These are phyloP conservation scores for Colletotrichum liaoningense DNA, from an alignment of 2,329 filamentous ascomycete genomes.

Conservation along the genomic window DNA sequence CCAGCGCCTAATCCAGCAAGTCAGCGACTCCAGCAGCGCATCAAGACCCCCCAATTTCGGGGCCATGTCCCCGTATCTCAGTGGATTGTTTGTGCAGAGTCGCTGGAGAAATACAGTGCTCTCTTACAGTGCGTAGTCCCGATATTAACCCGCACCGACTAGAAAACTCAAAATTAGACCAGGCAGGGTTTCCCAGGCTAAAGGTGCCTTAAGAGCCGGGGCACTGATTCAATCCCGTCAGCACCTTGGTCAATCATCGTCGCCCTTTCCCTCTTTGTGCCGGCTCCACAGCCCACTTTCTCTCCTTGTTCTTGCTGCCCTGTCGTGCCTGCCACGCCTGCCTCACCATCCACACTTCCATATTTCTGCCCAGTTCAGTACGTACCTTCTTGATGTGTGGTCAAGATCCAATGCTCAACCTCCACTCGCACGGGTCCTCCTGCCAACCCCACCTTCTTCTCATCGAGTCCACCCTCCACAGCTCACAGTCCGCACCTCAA, in stretches of 20 bases:
- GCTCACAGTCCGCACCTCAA: too few species aligned
- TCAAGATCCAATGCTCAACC: neutral
- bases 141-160: slow-evolving; percentile 13
- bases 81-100: slow-evolving; percentile 1
- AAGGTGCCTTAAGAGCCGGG: slow-evolving; percentile 17
- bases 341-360: slow-evolving; percentile 4
- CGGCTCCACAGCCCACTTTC: slow-evolving; percentile 32
- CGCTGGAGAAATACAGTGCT: slow-evolving; percentile 17
- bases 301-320: slow-evolving; percentile 13
- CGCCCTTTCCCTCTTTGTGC: neutral
- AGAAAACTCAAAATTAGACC: slow-evolving; percentile 34
- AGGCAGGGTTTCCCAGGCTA: slow-evolving; percentile 24
- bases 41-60: slow-evolving; percentile 5
- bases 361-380: slow-evolving; percentile 24
- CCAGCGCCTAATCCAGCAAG: slow-evolving; percentile 17
- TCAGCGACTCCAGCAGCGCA: slow-evolving; percentile 21
- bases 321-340: neutral
- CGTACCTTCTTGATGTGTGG: neutral
- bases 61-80: slow-evolving; percentile 9
- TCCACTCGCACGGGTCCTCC: neutral
- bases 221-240: slow-evolving; percentile 33
- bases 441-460: neutral
- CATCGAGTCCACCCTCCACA: neutral
- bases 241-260: slow-evolving; percentile 12
- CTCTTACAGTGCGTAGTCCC: slow-evolving; percentile 1